Evolutionary conservation across 106 monocot genomes (phyloP), one percentile per base, ranked within the genome.

Genomic region (Allium fistulosum): DNA sequence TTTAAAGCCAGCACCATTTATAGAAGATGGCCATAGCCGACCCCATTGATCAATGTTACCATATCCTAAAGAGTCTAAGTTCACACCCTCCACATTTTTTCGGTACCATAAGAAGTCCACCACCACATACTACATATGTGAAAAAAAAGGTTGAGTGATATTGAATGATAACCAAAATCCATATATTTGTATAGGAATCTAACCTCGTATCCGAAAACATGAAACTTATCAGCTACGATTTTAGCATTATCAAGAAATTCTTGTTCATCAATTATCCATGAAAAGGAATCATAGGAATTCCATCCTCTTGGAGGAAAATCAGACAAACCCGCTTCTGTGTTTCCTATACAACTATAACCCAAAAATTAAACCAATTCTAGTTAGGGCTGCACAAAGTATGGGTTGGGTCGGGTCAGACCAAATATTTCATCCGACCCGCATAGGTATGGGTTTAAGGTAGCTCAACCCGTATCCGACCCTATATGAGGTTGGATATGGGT

Each of bases 241-340:
- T 86, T 75, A 17, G 96, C 92, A 79, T 97, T 97, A 17, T 67
- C 69, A 56, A 97, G 73, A 64, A 92, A 97, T 28, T 73, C 77
- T 47, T 75, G 63, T 79, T 97, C 92, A 61, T 71, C 78, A 17
- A 92, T 69, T 53, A 87, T 72, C 96, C 96, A 97, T 14, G 86
- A 89, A 69, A 89, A 97, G 45, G 96, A 88, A 79, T 97, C 96
- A 66, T 92, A 97, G 12, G 96, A 97, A 61, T 97, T 97, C 96
- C 96, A 97, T 8, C 96, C 96, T 67, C 96, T 81, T 10, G 88
- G 88, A 46, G 91, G 96, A 10, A 77, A 66, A 26, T 11, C 52
- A 11, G 81, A 79, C 64, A 78, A 61, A 9, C 9, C 58, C 16
- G 17, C 16, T 48, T 63, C 63, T 61, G 50, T 62, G 7, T 22